A percentile compares a stretch with the other conserved stretches of the same genome.
These are phyloP conservation scores for Chaetomium olivaceum DNA, from an alignment of 2,329 filamentous ascomycete genomes.

Conservation along the genomic window DNA sequence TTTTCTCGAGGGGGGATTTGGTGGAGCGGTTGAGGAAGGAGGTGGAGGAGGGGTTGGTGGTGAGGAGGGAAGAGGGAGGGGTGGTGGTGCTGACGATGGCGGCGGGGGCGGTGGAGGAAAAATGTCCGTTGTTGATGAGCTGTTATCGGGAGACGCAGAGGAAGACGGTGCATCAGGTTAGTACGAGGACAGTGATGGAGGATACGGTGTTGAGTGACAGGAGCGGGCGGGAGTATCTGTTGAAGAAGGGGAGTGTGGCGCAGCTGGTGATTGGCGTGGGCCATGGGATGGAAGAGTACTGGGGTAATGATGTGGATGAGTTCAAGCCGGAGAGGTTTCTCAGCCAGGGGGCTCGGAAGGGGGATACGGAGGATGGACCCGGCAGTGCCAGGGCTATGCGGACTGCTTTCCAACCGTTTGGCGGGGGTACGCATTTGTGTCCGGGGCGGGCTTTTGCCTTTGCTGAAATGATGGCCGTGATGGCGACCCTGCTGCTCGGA, in stretches of 20 bases:
- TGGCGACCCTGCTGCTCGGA: conserved; percentile 22
- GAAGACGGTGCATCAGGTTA: conserved; percentile 40
- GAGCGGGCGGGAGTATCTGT: conserved; percentile 29
- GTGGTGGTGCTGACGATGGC: background rate
- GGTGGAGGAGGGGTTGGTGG: conserved; percentile 14
- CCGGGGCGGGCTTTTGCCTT: conserved; percentile 25
- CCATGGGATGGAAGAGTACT: conserved; percentile 38
- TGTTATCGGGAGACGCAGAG: conserved; percentile 38
- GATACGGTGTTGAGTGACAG: conserved; percentile 36
- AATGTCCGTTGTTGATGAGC: conserved; percentile 22
- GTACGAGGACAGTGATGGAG: conserved; percentile 38
- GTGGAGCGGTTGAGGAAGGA: conserved; percentile 33
- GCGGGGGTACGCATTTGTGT: conserved; percentile 27
- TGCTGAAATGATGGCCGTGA: conserved; percentile 26
- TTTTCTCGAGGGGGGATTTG: conserved; percentile 26
- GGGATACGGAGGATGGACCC: background rate
- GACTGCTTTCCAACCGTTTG: conserved; percentile 23
- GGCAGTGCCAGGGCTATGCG: conserved; percentile 17
- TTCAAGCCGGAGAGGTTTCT: conserved; percentile 62
- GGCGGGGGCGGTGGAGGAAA: conserved; percentile 12
- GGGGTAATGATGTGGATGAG: conserved; percentile 55
- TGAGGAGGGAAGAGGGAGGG: background rate
- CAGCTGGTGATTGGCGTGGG: conserved; percentile 20
- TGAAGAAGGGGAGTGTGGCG: conserved; percentile 26
- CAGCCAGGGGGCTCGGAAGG: conserved; percentile 11